Percentiles rank a stretch among this genome's conserved stretches.
Evolutionary conservation across 2,329 filamentous ascomycete species (phyloP).

Genomic region (Aspergillus sp.): DNA sequence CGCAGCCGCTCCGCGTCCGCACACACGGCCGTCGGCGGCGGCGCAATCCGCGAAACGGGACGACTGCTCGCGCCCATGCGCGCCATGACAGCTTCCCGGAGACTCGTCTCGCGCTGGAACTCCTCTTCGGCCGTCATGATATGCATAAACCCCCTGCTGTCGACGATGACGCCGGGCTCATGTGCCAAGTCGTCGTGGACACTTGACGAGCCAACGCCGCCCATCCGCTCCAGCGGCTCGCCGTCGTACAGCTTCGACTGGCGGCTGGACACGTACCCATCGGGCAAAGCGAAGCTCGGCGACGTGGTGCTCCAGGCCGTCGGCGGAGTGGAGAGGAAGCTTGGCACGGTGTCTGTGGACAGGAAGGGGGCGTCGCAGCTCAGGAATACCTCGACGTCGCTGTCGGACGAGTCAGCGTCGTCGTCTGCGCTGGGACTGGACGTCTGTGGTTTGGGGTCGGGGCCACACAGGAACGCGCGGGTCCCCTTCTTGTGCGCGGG

Average conservation of each 20-base stretch:
- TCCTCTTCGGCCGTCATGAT: conserved; percentile 20
- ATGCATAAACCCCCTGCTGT: conserved; percentile 18
- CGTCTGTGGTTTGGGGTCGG: not conserved
- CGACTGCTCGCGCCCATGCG: conserved; percentile 21
- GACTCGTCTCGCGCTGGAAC: conserved; percentile 13
- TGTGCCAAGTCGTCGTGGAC: not conserved
- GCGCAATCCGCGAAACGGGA: not conserved
- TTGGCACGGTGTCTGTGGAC: conserved; percentile 9
- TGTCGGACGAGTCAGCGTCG: conserved; percentile 6
- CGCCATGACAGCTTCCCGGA: conserved; percentile 24
- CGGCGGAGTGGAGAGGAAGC: conserved; percentile 10
- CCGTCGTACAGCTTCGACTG: not conserved
- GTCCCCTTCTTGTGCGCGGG: conserved; percentile 7
- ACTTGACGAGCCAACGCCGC: not conserved
- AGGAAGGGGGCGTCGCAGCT: conserved; percentile 8
- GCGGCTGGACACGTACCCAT: not conserved
- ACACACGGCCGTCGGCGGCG: not conserved
- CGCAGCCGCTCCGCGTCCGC: not conserved
- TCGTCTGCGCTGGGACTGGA: not conserved
- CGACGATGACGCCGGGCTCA: conserved; percentile 19
- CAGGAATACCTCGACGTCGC: conserved; percentile 19
- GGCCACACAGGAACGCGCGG: conserved; percentile 6
- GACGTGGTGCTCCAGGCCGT: conserved; percentile 3
- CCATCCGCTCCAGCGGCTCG: not conserved
- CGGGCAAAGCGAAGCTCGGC: conserved; percentile 9